Conservation (phyloP, 768 basidiomycete genomes). For the Trametopsis cervina region DNA sequence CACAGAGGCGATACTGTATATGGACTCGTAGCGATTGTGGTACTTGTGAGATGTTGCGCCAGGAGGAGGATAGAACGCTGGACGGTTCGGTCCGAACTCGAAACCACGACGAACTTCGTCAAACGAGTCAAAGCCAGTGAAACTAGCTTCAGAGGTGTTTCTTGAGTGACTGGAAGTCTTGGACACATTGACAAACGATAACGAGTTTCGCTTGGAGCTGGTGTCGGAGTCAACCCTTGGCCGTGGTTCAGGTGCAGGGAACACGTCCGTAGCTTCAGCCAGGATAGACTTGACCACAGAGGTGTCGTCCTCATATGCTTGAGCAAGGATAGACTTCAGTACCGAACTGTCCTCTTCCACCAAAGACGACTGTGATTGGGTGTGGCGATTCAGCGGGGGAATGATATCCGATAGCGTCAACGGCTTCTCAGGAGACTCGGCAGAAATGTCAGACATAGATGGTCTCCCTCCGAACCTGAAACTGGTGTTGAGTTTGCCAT, state of each 20-base stretch:
- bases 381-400: conserved; percentile 47
- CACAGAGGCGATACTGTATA: conserved; percentile 71
- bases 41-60: conserved; percentile 25
- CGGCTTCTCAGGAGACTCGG: conserved; percentile 20
- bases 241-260: conserved; percentile 23
- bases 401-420: conserved; percentile 73
- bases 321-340: conserved; percentile 21
- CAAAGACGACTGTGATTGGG: conserved; percentile 41
- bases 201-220: conserved; percentile 28
- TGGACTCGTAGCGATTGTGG: conserved; percentile 48
- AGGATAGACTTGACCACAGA: conserved; percentile 14
- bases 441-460: conserved; percentile 6
- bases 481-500: conserved; percentile 61
- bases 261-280: conserved; percentile 22
- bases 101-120: conserved; percentile 76
- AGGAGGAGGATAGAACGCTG: conserved; percentile 58
- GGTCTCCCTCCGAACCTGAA: conserved; percentile 69
- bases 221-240: conserved; percentile 38
- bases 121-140: conserved; percentile 67
- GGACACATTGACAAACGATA: conserved; percentile 12
- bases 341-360: conserved; percentile 25
- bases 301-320: conserved; percentile 23
- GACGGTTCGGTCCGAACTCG: conserved; percentile 58
- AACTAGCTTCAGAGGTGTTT: conserved; percentile 49
- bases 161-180: conserved; percentile 26